These are phyloP conservation scores for Lasiosphaeriaceae sp. DNA, from an alignment of 495 filamentous ascomycete genomes.

Conservation along the genomic window DNA sequence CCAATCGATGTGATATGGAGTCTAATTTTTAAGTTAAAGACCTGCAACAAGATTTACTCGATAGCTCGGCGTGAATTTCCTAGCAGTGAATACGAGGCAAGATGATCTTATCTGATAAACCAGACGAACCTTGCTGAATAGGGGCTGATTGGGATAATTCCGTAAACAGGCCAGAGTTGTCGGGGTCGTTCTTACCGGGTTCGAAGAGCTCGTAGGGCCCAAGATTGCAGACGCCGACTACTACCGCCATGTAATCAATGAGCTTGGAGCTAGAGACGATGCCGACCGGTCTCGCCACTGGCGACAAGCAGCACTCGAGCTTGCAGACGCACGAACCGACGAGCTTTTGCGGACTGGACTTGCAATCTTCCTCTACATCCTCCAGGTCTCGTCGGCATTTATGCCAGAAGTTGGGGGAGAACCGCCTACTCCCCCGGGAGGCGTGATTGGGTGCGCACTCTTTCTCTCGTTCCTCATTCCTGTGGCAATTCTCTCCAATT, in stretches of 20 bases:
- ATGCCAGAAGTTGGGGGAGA: not conserved
- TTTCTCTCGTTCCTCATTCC: constrained; percentile 8
- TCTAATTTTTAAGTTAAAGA: not conserved
- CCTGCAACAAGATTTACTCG: too few species aligned
- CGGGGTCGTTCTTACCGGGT: constrained; percentile 5
- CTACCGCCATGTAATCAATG: not conserved
- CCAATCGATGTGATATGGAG: constrained; percentile 7
- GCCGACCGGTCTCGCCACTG: not conserved
- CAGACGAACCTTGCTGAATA: too few species aligned
- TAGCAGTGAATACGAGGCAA: too few species aligned
- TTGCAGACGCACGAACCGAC: constrained; percentile 3
- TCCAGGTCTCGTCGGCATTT: constrained; percentile 2
- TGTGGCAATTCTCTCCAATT: constrained; percentile 4
- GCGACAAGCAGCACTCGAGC: not conserved
- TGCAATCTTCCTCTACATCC: constrained; percentile 4
- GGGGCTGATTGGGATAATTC: too few species aligned
- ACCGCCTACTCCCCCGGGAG: constrained; percentile 1
- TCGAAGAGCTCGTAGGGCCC: not conserved
- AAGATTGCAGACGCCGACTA: not conserved
- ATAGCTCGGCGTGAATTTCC: too few species aligned
- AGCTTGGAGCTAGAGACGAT: not conserved
- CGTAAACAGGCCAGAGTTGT: not conserved
- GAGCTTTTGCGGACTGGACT: constrained; percentile 1
- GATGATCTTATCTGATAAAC: too few species aligned
- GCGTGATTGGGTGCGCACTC: constrained; percentile 2